phyloP scores from a whole-genome alignment of 345 rosid genomes.

The Punica granatum region DNA sequence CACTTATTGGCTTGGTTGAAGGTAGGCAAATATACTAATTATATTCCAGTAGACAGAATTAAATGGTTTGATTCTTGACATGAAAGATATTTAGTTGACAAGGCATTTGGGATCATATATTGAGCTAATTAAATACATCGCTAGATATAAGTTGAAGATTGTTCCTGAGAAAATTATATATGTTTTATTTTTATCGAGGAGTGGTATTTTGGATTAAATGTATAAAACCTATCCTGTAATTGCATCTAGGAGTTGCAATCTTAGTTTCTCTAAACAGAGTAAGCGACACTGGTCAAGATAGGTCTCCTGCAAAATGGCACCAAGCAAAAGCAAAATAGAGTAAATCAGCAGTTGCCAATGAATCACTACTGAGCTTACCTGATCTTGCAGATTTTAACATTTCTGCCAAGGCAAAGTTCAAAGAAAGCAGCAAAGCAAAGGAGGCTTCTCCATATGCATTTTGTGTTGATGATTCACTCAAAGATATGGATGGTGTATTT shows the following conservation, averaged over 20 bases:
- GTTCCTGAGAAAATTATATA: too few relatives aligned
- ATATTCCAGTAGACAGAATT: background rate
- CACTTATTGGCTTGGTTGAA: constrained; percentile 57
- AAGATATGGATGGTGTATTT: constrained; percentile 42
- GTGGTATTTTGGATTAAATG: background rate
- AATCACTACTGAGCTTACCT: background rate
- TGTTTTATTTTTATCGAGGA: too few relatives aligned
- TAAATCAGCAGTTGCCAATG: background rate
- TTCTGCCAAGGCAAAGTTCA: constrained; percentile 37
- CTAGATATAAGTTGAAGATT: background rate
- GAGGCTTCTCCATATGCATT: constrained; percentile 35
- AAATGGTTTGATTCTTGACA: background rate
- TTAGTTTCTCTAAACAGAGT: background rate
- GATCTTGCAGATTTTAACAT: constrained; percentile 51
- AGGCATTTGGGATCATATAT: background rate
- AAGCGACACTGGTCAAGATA: background rate
- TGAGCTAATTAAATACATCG: background rate
- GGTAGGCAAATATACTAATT: constrained; percentile 31
- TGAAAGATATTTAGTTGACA: background rate
- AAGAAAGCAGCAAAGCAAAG: constrained; percentile 26
- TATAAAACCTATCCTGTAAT: background rate
- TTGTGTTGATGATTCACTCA: constrained; percentile 26
- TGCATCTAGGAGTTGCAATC: background rate
- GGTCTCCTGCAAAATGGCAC: background rate
- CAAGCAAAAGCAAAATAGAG: background rate